These are phyloP conservation scores for Mortierella sp. DNA, from an alignment of 371 early-diverging fungal species.

Conservation along the genomic window DNA sequence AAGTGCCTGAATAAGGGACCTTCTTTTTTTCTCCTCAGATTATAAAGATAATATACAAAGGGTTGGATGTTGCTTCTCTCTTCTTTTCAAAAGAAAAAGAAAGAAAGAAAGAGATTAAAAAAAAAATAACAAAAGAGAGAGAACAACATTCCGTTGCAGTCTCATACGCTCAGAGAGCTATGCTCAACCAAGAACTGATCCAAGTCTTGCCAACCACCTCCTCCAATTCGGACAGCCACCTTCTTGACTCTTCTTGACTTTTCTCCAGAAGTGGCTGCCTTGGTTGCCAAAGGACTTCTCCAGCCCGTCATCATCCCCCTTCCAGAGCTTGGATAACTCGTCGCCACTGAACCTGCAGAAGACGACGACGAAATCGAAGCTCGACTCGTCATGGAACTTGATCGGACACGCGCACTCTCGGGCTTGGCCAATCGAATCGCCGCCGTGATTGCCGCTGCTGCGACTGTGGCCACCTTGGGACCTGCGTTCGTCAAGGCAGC, in stretches of 20 bases:
- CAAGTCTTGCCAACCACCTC: constrained; percentile 72
- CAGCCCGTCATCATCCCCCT: too few relatives aligned
- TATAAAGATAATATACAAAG: too few relatives aligned
- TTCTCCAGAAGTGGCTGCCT: constrained; percentile 1
- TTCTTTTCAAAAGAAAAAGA: not conserved
- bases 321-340: too few relatives aligned
- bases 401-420: constrained; percentile 15
- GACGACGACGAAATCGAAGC: constrained; percentile 3
- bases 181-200: constrained; percentile 68
- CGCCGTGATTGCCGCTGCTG: not conserved
- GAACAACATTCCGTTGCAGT: constrained; percentile 28
- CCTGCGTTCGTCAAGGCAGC: not conserved
- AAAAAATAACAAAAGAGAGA: not conserved
- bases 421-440: constrained; percentile 31
- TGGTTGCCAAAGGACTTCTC: not conserved
- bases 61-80: not conserved
- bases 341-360: not conserved
- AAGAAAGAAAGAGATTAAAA: not conserved
- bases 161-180: constrained; percentile 37
- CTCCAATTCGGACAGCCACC: constrained; percentile 67
- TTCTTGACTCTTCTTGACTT: constrained; percentile 51
- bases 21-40: too few relatives aligned
- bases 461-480: not conserved
- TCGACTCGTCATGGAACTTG: constrained; percentile 17
- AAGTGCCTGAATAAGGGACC: too few relatives aligned